A percentile compares a stretch with the other conserved stretches of the same genome.
Evolutionary conservation across 1,139 yeast genomes (phyloP).

Genomic region (Yarrowia galli): DNA sequence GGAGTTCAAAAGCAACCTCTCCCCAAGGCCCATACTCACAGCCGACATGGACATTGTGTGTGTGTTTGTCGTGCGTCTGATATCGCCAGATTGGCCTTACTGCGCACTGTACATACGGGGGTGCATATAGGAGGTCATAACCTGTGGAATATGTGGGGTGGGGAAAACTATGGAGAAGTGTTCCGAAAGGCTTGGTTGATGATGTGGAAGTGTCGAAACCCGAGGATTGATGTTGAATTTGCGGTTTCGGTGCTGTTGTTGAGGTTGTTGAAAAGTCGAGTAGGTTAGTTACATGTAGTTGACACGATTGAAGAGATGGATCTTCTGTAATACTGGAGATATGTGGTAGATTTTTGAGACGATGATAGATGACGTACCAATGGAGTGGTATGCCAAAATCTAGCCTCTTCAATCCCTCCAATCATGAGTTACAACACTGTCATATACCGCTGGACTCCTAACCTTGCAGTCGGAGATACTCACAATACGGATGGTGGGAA

Average conservation of each 20-base stretch:
- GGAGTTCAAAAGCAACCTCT: background rate
- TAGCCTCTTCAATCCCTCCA: too few species aligned
- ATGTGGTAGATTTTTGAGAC: background rate
- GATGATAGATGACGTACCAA: background rate
- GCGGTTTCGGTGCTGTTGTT: background rate
- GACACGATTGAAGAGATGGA: rapidly evolving
- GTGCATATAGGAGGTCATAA: constrained; percentile 36
- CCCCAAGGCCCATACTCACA: constrained; percentile 12
- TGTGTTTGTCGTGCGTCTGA: constrained; percentile 29
- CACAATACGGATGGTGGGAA: too few species aligned
- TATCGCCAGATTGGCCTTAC: constrained; percentile 31
- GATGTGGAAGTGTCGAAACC: background rate
- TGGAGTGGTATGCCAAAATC: background rate
- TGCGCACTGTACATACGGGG: background rate
- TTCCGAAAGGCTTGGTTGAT: too few species aligned
- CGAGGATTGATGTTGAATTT: too few species aligned
- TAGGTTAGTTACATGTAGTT: background rate
- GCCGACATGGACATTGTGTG: constrained; percentile 35
- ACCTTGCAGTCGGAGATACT: too few species aligned
- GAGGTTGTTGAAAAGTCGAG: background rate
- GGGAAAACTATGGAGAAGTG: background rate
- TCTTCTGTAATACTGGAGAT: background rate
- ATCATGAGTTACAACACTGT: too few species aligned
- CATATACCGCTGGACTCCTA: too few species aligned
- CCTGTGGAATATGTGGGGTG: background rate